These are phyloP conservation scores for Teratosphaeria epicoccoides DNA, from an alignment of 2,329 filamentous ascomycete genomes.

Conservation along the genomic window DNA sequence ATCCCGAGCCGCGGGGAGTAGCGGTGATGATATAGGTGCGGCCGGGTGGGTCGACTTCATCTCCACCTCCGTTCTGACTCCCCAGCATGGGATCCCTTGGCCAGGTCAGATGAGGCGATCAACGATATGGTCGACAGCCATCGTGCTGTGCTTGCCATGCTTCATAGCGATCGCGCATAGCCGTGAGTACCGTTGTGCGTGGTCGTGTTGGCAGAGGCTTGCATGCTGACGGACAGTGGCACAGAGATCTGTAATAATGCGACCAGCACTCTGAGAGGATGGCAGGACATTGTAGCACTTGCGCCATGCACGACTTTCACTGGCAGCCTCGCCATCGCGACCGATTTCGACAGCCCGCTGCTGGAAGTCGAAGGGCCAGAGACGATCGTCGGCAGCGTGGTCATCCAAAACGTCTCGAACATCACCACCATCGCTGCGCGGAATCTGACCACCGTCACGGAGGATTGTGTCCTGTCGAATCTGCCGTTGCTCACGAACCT, in stretches of 20 bases:
- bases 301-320: not conserved
- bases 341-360: not conserved
- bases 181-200: not conserved
- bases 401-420: constrained; percentile 1
- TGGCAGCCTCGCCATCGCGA: not conserved
- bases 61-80: not conserved
- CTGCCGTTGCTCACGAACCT: constrained; percentile 6
- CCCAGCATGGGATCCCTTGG: not conserved
- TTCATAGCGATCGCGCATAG: not conserved
- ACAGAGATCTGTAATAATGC: constrained; percentile 1
- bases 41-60: not conserved
- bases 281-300: not conserved
- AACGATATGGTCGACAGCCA: not conserved
- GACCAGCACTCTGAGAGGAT: not conserved
- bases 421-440: constrained; percentile 2
- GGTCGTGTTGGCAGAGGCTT: not conserved
- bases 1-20: not conserved
- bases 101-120: not conserved
- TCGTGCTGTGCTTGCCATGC: not conserved
- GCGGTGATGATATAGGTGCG: not conserved
- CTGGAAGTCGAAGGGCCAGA: constrained; percentile 3
- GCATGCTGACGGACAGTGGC: not conserved
- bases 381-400: constrained; percentile 2
- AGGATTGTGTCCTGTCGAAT: constrained; percentile 1
- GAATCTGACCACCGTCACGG: constrained; percentile 1